These are phyloP conservation scores for Boletus rubropictus DNA, from an alignment of 768 basidiomycete genomes.

Conservation along the genomic window DNA sequence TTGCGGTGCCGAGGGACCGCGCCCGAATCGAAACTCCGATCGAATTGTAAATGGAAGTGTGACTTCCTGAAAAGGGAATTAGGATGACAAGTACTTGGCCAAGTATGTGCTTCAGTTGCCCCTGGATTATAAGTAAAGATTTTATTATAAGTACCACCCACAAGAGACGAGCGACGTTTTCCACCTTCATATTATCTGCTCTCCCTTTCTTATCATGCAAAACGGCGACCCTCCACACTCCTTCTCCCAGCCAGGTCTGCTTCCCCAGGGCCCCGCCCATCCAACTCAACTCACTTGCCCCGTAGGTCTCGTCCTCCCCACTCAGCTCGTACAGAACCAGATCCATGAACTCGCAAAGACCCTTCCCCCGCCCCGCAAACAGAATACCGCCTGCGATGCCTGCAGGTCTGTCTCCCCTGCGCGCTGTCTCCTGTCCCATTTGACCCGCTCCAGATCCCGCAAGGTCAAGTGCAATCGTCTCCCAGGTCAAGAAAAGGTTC, in stretches of 20 bases:
- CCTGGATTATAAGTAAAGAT: conserved; percentile 12
- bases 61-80: conserved; percentile 5
- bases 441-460: conserved; percentile 48
- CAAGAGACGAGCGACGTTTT: conserved; percentile 13
- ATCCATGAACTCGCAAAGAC: conserved; percentile 78
- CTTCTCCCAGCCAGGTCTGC: conserved; percentile 31
- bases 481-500: conserved; percentile 77
- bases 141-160: conserved; percentile 25
- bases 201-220: conserved; percentile 28
- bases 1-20: conserved; percentile 26
- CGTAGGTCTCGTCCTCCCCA: conserved; percentile 57
- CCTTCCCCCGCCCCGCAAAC: conserved; percentile 80
- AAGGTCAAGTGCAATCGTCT: conserved; percentile 87
- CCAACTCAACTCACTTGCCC: background rate
- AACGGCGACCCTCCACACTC: conserved; percentile 26
- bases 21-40: conserved; percentile 26
- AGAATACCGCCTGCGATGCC: conserved; percentile 91
- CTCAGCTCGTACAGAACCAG: conserved; percentile 69
- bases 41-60: background rate
- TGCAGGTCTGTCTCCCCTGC: conserved; percentile 54
- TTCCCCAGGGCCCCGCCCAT: background rate
- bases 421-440: background rate
- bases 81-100: conserved; percentile 24
- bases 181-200: conserved; percentile 23
- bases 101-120: conserved; percentile 11